Evolutionary conservation across 1,139 yeast genomes (phyloP).

Genomic region (Pichia sp.): DNA sequence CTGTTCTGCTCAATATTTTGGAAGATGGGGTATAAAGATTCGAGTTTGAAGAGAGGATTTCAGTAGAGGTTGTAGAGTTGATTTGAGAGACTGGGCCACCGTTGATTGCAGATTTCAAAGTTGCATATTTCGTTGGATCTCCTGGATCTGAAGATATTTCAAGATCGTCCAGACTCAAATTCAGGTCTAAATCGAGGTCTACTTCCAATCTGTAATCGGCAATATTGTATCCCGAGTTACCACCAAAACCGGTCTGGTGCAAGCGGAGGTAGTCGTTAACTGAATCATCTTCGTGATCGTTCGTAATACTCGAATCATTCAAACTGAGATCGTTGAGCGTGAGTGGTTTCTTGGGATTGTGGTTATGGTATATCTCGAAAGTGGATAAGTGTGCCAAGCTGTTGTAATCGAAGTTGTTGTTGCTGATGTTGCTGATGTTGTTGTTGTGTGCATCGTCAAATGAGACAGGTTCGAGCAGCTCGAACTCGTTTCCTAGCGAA

Average conservation of each 20-base stretch:
- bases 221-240: not conserved
- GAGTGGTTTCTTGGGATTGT: not conserved
- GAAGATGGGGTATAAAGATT: slow-evolving; percentile 11
- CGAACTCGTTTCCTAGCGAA: slow-evolving; percentile 6
- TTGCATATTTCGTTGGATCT: not conserved
- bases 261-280: too few species aligned
- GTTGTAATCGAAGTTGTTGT: too few species aligned
- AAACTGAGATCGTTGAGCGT: slow-evolving; percentile 3
- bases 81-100: not conserved
- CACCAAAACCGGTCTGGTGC: too few species aligned
- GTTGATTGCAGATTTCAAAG: not conserved
- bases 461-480: slow-evolving; percentile 8
- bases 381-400: not conserved
- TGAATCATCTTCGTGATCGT: not conserved
- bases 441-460: slow-evolving; percentile 5
- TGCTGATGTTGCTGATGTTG: too few species aligned
- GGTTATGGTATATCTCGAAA: not conserved
- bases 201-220: not conserved
- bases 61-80: not conserved
- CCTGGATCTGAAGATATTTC: not conserved
- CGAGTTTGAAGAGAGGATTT: slow-evolving; percentile 1
- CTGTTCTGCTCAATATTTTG: slow-evolving; percentile 3
- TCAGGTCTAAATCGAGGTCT: slow-evolving; percentile 1
- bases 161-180: not conserved
- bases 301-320: too few species aligned